Percentiles rank a stretch among this genome's conserved stretches.
phyloP scores from a whole-genome alignment of 306 rosid species.

The Begonia masoniana region DNA sequence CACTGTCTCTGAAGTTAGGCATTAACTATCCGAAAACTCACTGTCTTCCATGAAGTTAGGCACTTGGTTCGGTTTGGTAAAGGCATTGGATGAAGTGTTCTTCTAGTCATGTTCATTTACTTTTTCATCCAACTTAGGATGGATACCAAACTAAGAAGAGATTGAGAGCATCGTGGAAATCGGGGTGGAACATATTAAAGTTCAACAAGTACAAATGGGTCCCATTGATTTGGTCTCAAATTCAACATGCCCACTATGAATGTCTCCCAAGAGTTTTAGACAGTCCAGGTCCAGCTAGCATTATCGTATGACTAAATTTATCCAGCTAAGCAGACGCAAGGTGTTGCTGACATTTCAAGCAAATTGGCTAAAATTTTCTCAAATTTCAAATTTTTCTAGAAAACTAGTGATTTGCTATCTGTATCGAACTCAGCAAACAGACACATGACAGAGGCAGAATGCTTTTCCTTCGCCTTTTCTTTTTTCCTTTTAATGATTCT shows the following conservation, averaged over 20 bases:
- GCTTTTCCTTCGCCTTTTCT: too few species aligned
- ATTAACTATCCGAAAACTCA: too few species aligned
- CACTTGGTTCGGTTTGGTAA: constrained; percentile 31
- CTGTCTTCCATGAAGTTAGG: constrained; percentile 26
- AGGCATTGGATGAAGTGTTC: constrained; percentile 28
- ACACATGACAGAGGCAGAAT: too few species aligned
- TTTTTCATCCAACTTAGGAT: constrained; percentile 37
- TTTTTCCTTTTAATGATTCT: too few species aligned
- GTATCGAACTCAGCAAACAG: neutral
- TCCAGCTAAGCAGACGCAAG: constrained; percentile 18
- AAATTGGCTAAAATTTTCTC: neutral
- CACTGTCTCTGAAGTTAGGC: constrained; percentile 27
- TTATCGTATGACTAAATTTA: constrained; percentile 28
- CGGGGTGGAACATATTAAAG: neutral
- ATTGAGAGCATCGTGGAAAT: constrained; percentile 23
- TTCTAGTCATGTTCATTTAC: constrained; percentile 20
- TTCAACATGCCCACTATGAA: constrained; percentile 34
- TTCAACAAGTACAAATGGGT: constrained; percentile 30
- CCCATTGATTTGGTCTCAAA: constrained; percentile 23
- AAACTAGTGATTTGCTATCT: neutral
- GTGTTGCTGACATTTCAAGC: constrained; percentile 17
- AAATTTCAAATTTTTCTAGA: neutral
- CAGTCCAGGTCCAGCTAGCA: constrained; percentile 33
- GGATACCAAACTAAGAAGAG: constrained; percentile 46
- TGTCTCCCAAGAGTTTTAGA: constrained; percentile 41